Evolutionary conservation across 805 yeast genomes (phyloP).

Genomic region (Allodekkera sacchari): DNA sequence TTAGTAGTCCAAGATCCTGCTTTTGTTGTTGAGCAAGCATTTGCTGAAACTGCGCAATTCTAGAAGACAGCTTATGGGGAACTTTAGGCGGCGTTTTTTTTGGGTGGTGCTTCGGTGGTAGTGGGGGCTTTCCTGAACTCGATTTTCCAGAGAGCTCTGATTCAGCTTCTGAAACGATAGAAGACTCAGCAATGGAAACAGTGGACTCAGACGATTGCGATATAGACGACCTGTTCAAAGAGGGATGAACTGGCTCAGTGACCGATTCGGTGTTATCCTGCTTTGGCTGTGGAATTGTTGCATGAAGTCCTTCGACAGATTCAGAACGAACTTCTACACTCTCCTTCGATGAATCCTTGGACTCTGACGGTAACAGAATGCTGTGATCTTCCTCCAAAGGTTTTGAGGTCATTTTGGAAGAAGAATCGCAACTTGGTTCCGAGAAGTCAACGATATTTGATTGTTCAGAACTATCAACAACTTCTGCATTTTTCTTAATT

Average conservation of each 20-base stretch:
- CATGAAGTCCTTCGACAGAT: too few relatives aligned
- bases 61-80: conserved; percentile 72
- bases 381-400: too few relatives aligned
- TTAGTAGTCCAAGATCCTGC: conserved; percentile 22
- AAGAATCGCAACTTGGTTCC: background rate
- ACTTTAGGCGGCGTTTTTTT: conserved; percentile 50
- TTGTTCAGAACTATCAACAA: background rate
- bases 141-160: background rate
- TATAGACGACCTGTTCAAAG: too few relatives aligned
- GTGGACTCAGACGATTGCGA: too few relatives aligned
- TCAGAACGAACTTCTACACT: too few relatives aligned
- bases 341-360: too few relatives aligned
- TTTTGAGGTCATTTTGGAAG: too few relatives aligned
- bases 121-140: background rate
- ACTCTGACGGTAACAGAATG: too few relatives aligned
- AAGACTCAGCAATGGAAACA: too few relatives aligned
- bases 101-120: conserved; percentile 2
- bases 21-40: conserved; percentile 51
- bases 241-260: too few relatives aligned
- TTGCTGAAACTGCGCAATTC: conserved; percentile 75
- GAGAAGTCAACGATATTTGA: background rate
- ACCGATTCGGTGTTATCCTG: too few relatives aligned
- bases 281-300: too few relatives aligned
- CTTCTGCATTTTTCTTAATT: background rate
- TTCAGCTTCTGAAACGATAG: background rate